Conservation (phyloP, 1,284 basidiomycete species). For the Microbotryum lychnidis-dioicae region DNA sequence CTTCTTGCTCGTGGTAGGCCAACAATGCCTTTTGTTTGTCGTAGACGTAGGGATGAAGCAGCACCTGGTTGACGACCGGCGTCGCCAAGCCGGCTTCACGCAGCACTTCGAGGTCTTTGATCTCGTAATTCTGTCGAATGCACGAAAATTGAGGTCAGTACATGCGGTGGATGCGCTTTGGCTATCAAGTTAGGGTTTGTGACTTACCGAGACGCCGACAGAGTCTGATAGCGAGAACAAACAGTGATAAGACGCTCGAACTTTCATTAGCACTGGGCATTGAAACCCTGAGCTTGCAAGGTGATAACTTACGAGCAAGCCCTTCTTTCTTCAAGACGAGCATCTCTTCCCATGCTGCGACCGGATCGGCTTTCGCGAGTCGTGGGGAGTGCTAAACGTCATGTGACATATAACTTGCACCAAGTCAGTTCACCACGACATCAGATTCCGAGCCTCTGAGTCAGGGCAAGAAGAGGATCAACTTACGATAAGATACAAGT, state of each 20-base stretch:
- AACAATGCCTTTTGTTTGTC: constrained; percentile 49
- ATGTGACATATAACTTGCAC: neutral
- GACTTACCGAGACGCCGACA: constrained; percentile 1
- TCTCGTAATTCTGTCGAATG: constrained; percentile 51
- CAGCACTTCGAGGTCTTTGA: constrained; percentile 51
- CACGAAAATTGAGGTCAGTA: too few species aligned
- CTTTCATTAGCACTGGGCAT: constrained; percentile 28
- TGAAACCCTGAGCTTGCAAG: constrained; percentile 59
- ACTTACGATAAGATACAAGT: constrained; percentile 54
- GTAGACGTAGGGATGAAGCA: constrained; percentile 63
- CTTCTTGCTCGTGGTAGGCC: constrained; percentile 51
- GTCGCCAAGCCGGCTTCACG: constrained; percentile 43
- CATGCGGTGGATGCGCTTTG: too few species aligned
- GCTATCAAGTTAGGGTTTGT: too few species aligned
- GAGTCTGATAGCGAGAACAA: neutral
- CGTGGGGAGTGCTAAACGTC: constrained; percentile 11
- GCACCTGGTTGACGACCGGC: constrained; percentile 61
- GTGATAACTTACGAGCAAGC: constrained; percentile 37
- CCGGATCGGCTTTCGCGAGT: constrained; percentile 47
- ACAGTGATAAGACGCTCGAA: neutral
- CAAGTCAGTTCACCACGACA: too few species aligned
- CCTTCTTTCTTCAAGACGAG: constrained; percentile 54
- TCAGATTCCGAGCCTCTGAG: too few species aligned
- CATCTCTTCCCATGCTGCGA: constrained; percentile 54
- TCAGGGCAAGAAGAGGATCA: neutral